These are phyloP conservation scores for Coniochaeta prunicola DNA, from an alignment of 2,329 filamentous ascomycete species.

Conservation along the genomic window DNA sequence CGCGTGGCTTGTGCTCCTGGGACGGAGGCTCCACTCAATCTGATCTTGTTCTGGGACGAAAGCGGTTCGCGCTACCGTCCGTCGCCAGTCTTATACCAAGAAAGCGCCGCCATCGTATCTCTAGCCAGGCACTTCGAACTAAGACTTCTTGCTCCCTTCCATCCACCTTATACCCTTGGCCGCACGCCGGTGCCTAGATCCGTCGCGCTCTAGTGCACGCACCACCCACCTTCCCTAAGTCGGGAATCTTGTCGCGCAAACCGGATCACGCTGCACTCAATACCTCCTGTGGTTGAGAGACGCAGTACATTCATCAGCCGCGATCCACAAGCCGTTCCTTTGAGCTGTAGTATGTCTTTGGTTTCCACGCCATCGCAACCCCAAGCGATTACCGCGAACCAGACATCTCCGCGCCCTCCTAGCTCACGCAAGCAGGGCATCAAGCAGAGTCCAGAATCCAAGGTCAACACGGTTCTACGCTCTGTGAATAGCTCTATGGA, in stretches of 20 bases:
- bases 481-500: conserved; percentile 28
- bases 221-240: not conserved
- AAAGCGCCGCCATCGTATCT: conserved; percentile 5
- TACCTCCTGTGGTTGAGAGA: not conserved
- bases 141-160: not conserved
- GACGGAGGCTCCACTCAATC: conserved; percentile 10
- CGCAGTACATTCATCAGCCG: not conserved
- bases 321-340: conserved; percentile 3
- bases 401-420: conserved; percentile 8
- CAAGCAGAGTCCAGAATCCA: conserved; percentile 1
- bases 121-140: not conserved
- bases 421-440: conserved; percentile 9
- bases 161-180: conserved; percentile 1
- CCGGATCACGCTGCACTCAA: not conserved
- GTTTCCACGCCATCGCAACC: conserved; percentile 8
- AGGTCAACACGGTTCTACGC: conserved; percentile 1
- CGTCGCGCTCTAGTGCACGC: not conserved
- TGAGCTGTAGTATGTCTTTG: conserved; percentile 13
- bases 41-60: conserved; percentile 8
- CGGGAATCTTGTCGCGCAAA: not conserved
- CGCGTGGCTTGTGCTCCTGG: conserved; percentile 10
- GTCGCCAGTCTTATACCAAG: conserved; percentile 13
- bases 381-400: conserved; percentile 11
- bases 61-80: conserved; percentile 20
- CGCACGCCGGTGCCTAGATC: not conserved